Conservation (phyloP, 805 yeast genomes). For the Cyberlindnera xishuangbannaensis region DNA sequence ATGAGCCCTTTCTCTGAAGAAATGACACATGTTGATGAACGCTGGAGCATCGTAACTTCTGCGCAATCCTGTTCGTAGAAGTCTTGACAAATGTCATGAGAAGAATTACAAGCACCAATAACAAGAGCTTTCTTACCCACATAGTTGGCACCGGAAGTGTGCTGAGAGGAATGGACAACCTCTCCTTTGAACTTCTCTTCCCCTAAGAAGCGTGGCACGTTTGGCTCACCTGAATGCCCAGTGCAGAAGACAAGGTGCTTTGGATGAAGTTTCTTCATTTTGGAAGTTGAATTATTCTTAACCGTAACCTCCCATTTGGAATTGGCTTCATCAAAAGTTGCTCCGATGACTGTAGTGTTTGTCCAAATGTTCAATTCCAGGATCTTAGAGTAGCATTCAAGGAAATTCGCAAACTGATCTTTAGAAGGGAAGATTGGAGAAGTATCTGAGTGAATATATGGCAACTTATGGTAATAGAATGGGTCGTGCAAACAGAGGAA, state of each 20-base stretch:
- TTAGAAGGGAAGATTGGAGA: constrained; percentile 38
- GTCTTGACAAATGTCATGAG: constrained; percentile 42
- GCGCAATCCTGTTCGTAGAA: constrained; percentile 38
- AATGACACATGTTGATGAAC: constrained; percentile 40
- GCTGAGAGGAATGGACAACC: constrained; percentile 37
- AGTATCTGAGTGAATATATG: constrained; percentile 36
- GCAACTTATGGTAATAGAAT: constrained; percentile 36
- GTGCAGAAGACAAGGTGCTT: constrained; percentile 38
- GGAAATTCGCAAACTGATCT: constrained; percentile 39
- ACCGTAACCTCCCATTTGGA: constrained; percentile 32
- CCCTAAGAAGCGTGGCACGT: constrained; percentile 31
- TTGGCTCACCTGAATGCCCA: constrained; percentile 42
- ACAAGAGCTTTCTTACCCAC: constrained; percentile 38
- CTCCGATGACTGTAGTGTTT: constrained; percentile 27
- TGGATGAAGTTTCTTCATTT: constrained; percentile 25
- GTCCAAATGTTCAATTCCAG: constrained; percentile 37
- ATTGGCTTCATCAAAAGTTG: constrained; percentile 26
- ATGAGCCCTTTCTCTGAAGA: constrained; percentile 30
- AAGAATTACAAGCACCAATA: constrained; percentile 41
- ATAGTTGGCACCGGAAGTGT: constrained; percentile 36
- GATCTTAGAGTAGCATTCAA: constrained; percentile 35
- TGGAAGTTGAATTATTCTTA: constrained; percentile 25
- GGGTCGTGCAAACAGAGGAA: constrained; percentile 42
- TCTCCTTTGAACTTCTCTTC: constrained; percentile 34
- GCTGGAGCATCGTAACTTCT: constrained; percentile 37